Evolutionary conservation across 768 basidiomycete species (phyloP), one percentile per base, ranked within the genome.

Genomic region (Psilocybe cyanescens): DNA sequence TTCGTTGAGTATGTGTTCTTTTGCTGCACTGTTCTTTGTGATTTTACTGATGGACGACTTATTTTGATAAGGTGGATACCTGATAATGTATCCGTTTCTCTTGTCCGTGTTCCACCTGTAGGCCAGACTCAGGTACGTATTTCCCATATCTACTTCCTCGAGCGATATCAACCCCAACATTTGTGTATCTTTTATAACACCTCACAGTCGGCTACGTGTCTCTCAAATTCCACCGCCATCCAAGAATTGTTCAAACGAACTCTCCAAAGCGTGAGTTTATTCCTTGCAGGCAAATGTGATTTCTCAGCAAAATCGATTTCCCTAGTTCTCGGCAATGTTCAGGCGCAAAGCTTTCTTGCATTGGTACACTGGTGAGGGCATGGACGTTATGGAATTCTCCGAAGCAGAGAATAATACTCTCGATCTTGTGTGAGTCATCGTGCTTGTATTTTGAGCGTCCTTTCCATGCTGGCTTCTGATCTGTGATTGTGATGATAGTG

Each of bases 331-430:
- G 0, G 75, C 81, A 4, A 95, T 96, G 92, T 95, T 85, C 76
- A 92, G 90, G 71, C 85, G 94, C 31, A 81, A 82, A 48, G 95
- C 95, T 4, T 97, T 92, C 82, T 74, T 96, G 59, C 93, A 95
- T 72, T 95, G 93, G 82, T 95, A 94, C 72, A 91, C 87, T 8
- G 90, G 86, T 11, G 94, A 96, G 73, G 94, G 94, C 46, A 95
- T 96, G 95, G 95, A 95, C 71, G 71, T 83, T 16, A 84, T 89
- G 88, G 84, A 95, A 75, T 94, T 95, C 74, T 83, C 90, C 0
- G 93, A 95, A 73, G 93, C 94, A 0, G 92, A 94, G 77, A 94
- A 90, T 70, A 94, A 94, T 71, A 78, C 84, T 2, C 82, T 81
- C 2, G 94, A 95, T 76, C 73, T 95, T 51, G 88, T 94, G 92